phyloP scores from a whole-genome alignment of 1,284 basidiomycete genomes.

The Xerocomus amazonicus region DNA sequence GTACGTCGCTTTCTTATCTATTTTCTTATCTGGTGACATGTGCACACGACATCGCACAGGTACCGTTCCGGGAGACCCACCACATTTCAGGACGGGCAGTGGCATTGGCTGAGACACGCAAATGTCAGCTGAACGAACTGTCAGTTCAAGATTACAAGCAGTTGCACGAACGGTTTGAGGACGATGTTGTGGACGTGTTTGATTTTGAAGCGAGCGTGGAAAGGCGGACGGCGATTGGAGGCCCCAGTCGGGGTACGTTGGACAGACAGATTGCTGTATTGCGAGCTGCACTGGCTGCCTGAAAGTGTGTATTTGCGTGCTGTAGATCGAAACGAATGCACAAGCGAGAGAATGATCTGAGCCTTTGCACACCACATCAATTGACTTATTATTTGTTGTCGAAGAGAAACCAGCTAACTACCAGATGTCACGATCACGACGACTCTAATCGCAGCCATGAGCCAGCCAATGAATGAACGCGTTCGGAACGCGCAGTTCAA shows the following conservation, averaged over 20 bases:
- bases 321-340: too few species aligned
- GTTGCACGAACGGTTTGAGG: slow-evolving; percentile 75
- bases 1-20: slow-evolving; percentile 49
- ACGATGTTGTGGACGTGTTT: slow-evolving; percentile 82
- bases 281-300: slow-evolving; percentile 34
- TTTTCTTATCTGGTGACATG: neutral
- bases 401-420: too few species aligned
- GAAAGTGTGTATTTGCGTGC: neutral
- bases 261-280: slow-evolving; percentile 80
- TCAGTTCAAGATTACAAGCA: slow-evolving; percentile 75
- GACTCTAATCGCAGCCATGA: too few species aligned
- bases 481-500: too few species aligned
- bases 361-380: too few species aligned
- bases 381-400: too few species aligned
- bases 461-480: too few species aligned
- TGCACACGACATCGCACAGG: slow-evolving; percentile 36
- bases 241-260: slow-evolving; percentile 83
- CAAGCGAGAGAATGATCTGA: too few species aligned
- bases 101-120: slow-evolving; percentile 83
- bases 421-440: too few species aligned
- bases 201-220: slow-evolving; percentile 97
- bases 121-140: slow-evolving; percentile 80
- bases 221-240: slow-evolving; percentile 88
- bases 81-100: slow-evolving; percentile 97
- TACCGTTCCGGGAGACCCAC: slow-evolving; percentile 97